Conservation (phyloP, 257 asterid species). For the Nicotiana tomentosiformis region DNA sequence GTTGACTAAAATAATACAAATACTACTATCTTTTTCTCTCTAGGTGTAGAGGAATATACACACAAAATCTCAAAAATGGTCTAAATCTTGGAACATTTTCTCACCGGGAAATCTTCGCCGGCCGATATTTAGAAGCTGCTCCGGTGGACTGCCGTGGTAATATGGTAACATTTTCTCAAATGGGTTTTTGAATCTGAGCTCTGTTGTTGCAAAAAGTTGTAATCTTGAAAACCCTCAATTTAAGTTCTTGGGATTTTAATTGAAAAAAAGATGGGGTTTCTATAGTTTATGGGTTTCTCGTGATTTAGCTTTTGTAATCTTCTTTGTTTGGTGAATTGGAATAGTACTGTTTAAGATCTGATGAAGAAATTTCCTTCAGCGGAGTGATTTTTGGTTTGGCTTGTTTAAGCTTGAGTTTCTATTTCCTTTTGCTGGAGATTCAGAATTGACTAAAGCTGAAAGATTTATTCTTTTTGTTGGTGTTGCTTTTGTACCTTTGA, state of each 20-base stretch:
- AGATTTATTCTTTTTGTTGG: not conserved
- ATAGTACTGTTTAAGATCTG: conserved; percentile 11
- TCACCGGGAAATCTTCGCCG: conserved; percentile 11
- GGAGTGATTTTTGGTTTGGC: not conserved
- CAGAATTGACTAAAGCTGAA: not conserved
- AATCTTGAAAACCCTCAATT: conserved; percentile 7
- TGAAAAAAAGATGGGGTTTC: not conserved
- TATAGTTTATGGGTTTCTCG: not conserved
- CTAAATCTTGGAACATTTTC: conserved; percentile 5
- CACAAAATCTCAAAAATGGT: not conserved
- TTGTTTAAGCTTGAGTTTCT: not conserved
- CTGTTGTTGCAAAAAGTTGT: conserved; percentile 11
- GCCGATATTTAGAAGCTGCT: conserved; percentile 1
- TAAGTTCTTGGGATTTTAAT: conserved; percentile 13
- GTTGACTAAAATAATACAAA: conserved; percentile 36
- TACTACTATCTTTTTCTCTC: not conserved
- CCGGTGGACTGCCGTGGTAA: conserved; percentile 27
- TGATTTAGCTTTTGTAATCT: not conserved
- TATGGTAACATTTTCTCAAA: conserved; percentile 10
- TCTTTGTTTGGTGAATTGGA: too few species aligned
- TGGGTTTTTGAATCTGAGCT: conserved; percentile 22
- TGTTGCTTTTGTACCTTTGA: not conserved
- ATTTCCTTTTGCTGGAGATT: not conserved
- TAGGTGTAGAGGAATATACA: not conserved
- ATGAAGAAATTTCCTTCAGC: conserved; percentile 5